These are phyloP conservation scores for Boletus smithii DNA, from an alignment of 1,284 basidiomycete species.

Conservation along the genomic window DNA sequence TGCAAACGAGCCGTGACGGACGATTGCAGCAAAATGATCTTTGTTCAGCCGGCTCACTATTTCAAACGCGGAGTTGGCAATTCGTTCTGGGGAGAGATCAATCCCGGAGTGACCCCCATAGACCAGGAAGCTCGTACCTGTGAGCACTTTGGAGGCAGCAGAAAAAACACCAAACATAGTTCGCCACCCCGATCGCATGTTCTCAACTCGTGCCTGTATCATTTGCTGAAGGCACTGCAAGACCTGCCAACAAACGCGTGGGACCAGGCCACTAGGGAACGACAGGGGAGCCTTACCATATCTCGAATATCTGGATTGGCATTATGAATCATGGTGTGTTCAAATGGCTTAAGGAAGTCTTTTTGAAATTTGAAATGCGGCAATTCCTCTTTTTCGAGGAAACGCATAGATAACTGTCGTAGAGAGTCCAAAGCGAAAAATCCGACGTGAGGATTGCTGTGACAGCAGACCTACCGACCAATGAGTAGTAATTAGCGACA, in stretches of 20 bases:
- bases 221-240: conserved; percentile 98
- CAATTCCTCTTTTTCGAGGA: conserved; percentile 97
- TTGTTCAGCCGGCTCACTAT: conserved; percentile 90
- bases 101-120: background rate
- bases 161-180: conserved; percentile 99
- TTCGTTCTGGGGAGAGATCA: conserved; percentile 60
- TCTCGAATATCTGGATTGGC: conserved; percentile 93
- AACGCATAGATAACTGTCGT: conserved; percentile 97
- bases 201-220: conserved; percentile 93
- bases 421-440: conserved; percentile 97
- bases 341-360: conserved; percentile 97
- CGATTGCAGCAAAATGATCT: conserved; percentile 88
- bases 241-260: conserved; percentile 49
- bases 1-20: conserved; percentile 91
- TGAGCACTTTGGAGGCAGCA: conserved; percentile 91
- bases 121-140: conserved; percentile 49
- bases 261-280: conserved; percentile 3
- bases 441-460: conserved; percentile 94
- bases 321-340: conserved; percentile 97
- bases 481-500: conserved; percentile 3
- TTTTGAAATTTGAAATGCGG: conserved; percentile 99
- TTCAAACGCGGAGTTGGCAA: conserved; percentile 94
- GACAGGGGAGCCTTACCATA: conserved; percentile 63
- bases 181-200: conserved; percentile 97
- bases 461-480: conserved; percentile 82